Base-by-base conservation (phyloP, 306 rosid genomes). In the Cicer chorassanicum region DNA sequence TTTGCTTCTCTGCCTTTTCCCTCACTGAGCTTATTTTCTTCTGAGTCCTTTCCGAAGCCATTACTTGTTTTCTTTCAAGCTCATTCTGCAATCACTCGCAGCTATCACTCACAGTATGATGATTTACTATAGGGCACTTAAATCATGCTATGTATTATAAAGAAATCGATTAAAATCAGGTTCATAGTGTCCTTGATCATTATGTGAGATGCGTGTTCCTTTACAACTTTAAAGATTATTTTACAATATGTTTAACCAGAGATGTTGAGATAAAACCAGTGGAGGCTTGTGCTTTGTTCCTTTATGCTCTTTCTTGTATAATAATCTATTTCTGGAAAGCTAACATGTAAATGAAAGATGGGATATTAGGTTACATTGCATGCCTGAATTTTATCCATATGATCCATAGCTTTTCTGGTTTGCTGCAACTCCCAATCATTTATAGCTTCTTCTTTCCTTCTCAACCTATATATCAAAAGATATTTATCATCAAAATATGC, bases 361-460 rank as follows among this genome's bases (percentile, higher is more conserved):
- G 9, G 2, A 53, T 2, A 11, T 8, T 54, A 8, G 36, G 36
- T 29, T 29, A 3, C 36, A 4, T 29, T 3, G 36, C 66, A 60
- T 60, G 84, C 97, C 94, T 92, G 88, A 51, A 81, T 38, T 80
- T 70, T 88, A 82, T 84, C 84, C 90, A 87, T 85, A 67, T 84
- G 77, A 61, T 87, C 84, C 84, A 85, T 78, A 39, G 88, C 86
- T 74, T 80, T 87, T 46, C 55, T 82, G 7, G 83, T 83, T 56
- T 92, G 69, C 61, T 81, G 65, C 45, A 48, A 14, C 64, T 90
- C 92, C 97, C 92, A 88, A n/a, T 84, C 85, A 34, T 81, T 71
- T 77, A 87, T 88, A 6, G 78, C 84, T 6, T 86, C 80, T 84
- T 87, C 93, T 67, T 87, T 85, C 75, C 75, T 83, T 71, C 75